Base-by-base conservation (phyloP, 1,284 basidiomycete genomes). In the Leccinum pallidistipes region DNA sequence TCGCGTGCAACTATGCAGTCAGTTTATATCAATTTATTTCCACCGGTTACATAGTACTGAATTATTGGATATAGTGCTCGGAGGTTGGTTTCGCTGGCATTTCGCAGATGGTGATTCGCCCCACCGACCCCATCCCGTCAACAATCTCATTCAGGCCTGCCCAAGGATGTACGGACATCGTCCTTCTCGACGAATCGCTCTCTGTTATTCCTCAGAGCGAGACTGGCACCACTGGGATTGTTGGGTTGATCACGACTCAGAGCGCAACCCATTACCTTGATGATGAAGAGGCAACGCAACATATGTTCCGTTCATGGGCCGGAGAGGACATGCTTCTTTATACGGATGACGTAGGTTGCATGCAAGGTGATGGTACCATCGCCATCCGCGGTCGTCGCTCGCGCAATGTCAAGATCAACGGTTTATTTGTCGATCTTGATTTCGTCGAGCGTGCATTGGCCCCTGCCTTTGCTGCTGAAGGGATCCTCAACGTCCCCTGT, bases 31-130 rank as follows among this genome's bases (percentile, higher is more conserved):
- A 21, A 3, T 11, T 14, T 36, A 14, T 31, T 12, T 5, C 4
- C 5, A 10, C 3, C 10, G 52, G 21, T 45, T 36, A 0, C 11
- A 7, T 16, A 10, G 45, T 6, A 24, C 49, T 59, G 3, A 68
- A 16, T 27, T 5, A 14, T 4, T 32, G 12, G 24, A 24, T 60
- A 8, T 60, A 71, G 70, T 72, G 71, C 53, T 73, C 71, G 18
- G 72, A 72, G 53, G 68, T 74, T 45, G 69, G 72, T 45, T 72
- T 70, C 45, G 72, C 71, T n/a, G 72, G 72, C 3, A 65, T 74
- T 55, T 73, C 69, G 24, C 71, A 72, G 40, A 71, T 69, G 71
- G 59, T 73, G 18, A 56, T 72, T 52, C 63, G 57, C 29, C 72
- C 71, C 11, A 60, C 61, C 27, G 72, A 72, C 18, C 61, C 64